These are phyloP conservation scores for Aspergillus tamarii DNA, from an alignment of 2,329 filamentous ascomycete species.

Conservation along the genomic window DNA sequence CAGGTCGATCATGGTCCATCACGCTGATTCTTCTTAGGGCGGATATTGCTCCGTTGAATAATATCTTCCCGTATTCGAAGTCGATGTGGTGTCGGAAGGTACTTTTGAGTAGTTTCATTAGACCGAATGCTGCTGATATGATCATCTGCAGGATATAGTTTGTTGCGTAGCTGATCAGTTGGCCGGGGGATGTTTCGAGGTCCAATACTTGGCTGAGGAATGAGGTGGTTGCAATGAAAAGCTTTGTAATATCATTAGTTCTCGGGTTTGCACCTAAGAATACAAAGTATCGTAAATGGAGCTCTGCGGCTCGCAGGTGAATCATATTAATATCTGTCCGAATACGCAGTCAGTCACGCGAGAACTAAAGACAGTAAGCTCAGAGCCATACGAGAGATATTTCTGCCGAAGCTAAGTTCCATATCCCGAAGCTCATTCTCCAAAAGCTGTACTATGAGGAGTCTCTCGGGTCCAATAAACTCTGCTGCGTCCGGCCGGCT, in stretches of 20 bases:
- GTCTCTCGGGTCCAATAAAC: conserved; percentile 47
- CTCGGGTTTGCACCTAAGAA: conserved; percentile 50
- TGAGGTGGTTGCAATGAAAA: conserved; percentile 50
- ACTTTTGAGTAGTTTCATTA: conserved; percentile 67
- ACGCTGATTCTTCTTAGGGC: conserved; percentile 63
- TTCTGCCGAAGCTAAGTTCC: conserved; percentile 54
- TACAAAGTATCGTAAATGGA: conserved; percentile 51
- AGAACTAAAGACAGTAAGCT: background rate
- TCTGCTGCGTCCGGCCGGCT: conserved; percentile 57
- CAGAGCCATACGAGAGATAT: conserved; percentile 35
- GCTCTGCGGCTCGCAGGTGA: conserved; percentile 49
- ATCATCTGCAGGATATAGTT: conserved; percentile 70
- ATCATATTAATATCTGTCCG: conserved; percentile 47
- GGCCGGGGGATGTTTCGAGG: conserved; percentile 47
- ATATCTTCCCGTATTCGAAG: conserved; percentile 55
- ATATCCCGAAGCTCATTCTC: conserved; percentile 51
- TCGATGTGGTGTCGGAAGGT: conserved; percentile 61
- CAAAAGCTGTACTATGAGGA: conserved; percentile 47
- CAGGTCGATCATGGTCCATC: conserved; percentile 63
- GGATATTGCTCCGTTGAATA: conserved; percentile 62
- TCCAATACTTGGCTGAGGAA: conserved; percentile 50
- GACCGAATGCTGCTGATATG: conserved; percentile 63
- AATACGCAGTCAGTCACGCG: background rate
- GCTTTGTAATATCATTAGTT: conserved; percentile 48
- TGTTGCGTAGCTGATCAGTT: conserved; percentile 55